Percentiles rank a stretch among this genome's conserved stretches.
These are phyloP conservation scores for Aphanomyces cochlioides DNA, from an alignment of 352 stramenopile genomes.

Conservation along the genomic window DNA sequence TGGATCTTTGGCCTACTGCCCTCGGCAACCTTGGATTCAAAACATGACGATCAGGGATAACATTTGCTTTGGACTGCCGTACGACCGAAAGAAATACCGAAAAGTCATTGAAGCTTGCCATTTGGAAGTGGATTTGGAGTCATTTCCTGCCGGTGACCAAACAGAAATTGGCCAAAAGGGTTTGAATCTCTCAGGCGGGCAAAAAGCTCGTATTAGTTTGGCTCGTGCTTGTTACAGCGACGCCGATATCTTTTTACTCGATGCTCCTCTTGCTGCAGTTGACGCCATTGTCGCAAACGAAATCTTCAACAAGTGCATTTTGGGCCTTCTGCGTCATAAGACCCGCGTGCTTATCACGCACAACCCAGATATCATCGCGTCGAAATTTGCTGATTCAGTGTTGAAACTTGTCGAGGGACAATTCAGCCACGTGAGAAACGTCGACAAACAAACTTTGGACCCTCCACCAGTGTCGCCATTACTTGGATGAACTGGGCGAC, in stretches of 20 bases:
- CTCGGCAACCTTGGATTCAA: constrained; percentile 91
- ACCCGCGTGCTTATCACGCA: constrained; percentile 51
- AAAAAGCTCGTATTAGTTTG: constrained; percentile 77
- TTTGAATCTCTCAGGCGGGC: constrained; percentile 86
- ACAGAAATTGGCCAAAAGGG: constrained; percentile 95
- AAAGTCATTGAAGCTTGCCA: constrained; percentile 68
- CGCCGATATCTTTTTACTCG: constrained; percentile 84
- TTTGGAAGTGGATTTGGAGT: constrained; percentile 79
- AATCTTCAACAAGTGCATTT: constrained; percentile 53
- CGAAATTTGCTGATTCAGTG: constrained; percentile 42
- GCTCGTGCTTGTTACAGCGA: constrained; percentile 63
- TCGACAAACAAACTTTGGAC: constrained; percentile 10
- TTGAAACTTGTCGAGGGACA: constrained; percentile 13
- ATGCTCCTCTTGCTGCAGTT: constrained; percentile 86
- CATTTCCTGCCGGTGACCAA: constrained; percentile 79
- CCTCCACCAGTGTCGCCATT: constrained; percentile 42
- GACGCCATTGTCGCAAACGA: constrained; percentile 70
- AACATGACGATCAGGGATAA: constrained; percentile 61
- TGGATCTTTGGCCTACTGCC: constrained; percentile 77
- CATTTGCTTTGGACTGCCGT: constrained; percentile 50
- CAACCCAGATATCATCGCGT: constrained; percentile 49
- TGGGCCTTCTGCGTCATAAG: constrained; percentile 50
- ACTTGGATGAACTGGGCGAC: constrained; percentile 26
- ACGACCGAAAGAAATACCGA: constrained; percentile 42
- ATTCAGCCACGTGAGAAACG: constrained; percentile 1